Evolutionary conservation across 2,329 filamentous ascomycete species (phyloP).

Genomic region (Claviceps sp.): DNA sequence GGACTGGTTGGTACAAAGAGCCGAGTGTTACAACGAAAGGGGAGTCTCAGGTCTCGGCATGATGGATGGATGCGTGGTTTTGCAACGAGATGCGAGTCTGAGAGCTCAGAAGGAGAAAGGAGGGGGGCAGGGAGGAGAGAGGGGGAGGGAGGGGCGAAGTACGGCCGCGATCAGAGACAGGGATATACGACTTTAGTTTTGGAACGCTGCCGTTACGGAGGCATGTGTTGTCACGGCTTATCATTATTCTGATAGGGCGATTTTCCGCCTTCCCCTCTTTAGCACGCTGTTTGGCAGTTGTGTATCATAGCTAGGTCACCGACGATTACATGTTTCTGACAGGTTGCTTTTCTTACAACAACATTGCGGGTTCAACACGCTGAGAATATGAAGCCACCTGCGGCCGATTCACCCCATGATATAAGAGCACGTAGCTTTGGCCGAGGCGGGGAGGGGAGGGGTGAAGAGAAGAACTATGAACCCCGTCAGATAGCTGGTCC

Average conservation of each 20-base stretch:
- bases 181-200: neutral
- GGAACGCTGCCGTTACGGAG: neutral
- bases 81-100: neutral
- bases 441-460: too few relatives aligned
- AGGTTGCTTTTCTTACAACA: neutral
- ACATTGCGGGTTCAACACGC: neutral
- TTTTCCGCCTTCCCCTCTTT: neutral
- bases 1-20: neutral
- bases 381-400: neutral
- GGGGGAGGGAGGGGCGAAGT: neutral
- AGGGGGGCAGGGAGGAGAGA: neutral
- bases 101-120: neutral
- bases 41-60: neutral
- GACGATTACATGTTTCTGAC: neutral
- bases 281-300: neutral
- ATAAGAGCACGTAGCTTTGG: neutral
- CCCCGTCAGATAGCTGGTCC: neutral
- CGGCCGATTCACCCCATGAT: neutral
- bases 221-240: neutral
- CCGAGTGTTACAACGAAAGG: neutral
- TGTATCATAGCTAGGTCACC: neutral
- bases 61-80: neutral
- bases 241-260: neutral
- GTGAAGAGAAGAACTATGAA: neutral
- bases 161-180: neutral